A percentile compares a stretch with the other conserved stretches of the same genome.
These are phyloP conservation scores for Tricholoma hemisulphureum DNA, from an alignment of 768 basidiomycete genomes.

Conservation along the genomic window DNA sequence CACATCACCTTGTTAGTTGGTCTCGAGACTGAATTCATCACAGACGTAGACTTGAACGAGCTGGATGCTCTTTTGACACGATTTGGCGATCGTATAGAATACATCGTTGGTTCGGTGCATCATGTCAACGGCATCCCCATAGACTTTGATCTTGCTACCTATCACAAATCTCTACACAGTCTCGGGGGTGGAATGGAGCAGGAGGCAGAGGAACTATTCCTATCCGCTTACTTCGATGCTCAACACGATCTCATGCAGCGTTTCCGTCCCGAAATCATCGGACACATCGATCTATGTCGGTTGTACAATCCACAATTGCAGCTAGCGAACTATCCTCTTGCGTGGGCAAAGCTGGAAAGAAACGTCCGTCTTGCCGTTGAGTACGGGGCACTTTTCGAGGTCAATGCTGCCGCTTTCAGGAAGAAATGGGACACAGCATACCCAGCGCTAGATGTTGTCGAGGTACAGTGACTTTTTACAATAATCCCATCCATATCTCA, in stretches of 20 bases:
- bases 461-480: slow-evolving; percentile 44
- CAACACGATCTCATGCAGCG: slow-evolving; percentile 70
- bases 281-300: slow-evolving; percentile 91
- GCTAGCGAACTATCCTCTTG: slow-evolving; percentile 54
- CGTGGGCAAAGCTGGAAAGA: slow-evolving; percentile 65
- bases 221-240: slow-evolving; percentile 78
- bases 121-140: slow-evolving; percentile 87
- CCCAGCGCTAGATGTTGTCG: slow-evolving; percentile 74
- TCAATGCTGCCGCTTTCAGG: slow-evolving; percentile 88
- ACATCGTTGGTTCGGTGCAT: slow-evolving; percentile 90
- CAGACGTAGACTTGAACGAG: slow-evolving; percentile 56
- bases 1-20: slow-evolving; percentile 81
- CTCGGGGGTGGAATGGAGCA: slow-evolving; percentile 28
- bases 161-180: slow-evolving; percentile 54
- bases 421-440: slow-evolving; percentile 89
- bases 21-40: slow-evolving; percentile 90
- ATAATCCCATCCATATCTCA: not conserved
- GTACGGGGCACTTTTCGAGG: slow-evolving; percentile 92
- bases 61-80: slow-evolving; percentile 52
- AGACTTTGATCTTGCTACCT: slow-evolving; percentile 83
- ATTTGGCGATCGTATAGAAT: slow-evolving; percentile 63
- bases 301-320: slow-evolving; percentile 69
- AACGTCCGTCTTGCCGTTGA: slow-evolving; percentile 70
- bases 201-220: slow-evolving; percentile 44
- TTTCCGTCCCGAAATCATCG: slow-evolving; percentile 84